Evolutionary conservation across 805 yeast species (phyloP).

Genomic region (Clavispora vitiphila): DNA sequence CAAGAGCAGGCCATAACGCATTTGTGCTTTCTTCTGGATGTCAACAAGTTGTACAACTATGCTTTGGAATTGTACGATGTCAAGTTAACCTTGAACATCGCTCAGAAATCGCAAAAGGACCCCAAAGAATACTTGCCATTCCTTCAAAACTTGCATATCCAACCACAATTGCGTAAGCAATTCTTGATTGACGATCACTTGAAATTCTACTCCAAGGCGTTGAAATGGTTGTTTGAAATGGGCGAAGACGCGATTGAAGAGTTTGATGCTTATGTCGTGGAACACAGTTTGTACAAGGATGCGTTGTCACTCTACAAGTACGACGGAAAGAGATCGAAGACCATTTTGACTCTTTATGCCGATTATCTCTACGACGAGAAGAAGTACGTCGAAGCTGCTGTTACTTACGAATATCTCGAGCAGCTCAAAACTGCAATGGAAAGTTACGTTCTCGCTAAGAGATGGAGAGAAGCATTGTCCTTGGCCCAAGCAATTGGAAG

Average conservation of each 20-base stretch:
- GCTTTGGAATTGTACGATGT: slow-evolving; percentile 82
- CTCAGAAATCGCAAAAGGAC: slow-evolving; percentile 96
- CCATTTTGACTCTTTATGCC: slow-evolving; percentile 60
- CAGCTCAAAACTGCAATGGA: slow-evolving; percentile 59
- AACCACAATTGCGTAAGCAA: slow-evolving; percentile 58
- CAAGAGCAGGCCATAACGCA: slow-evolving; percentile 66
- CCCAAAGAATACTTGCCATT: slow-evolving; percentile 96
- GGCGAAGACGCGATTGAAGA: slow-evolving; percentile 42
- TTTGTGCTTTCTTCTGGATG: slow-evolving; percentile 86
- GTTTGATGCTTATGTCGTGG: slow-evolving; percentile 60
- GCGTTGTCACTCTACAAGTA: slow-evolving; percentile 64
- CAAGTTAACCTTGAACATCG: slow-evolving; percentile 72
- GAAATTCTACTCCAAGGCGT: slow-evolving; percentile 62
- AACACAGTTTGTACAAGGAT: slow-evolving; percentile 62
- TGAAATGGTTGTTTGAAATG: slow-evolving; percentile 55
- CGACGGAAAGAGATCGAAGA: slow-evolving; percentile 48
- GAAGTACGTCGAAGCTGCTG: slow-evolving; percentile 69
- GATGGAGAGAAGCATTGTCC: slow-evolving; percentile 82
- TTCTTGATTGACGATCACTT: slow-evolving; percentile 78
- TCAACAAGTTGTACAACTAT: slow-evolving; percentile 70
- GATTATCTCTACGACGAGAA: slow-evolving; percentile 50
- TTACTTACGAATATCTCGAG: slow-evolving; percentile 67
- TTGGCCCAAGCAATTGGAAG: slow-evolving; percentile 38
- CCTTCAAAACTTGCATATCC: slow-evolving; percentile 70
- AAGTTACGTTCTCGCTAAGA: slow-evolving; percentile 61